Conservation (phyloP, 140 eudicot species). For the Senecio squalidus region DNA sequence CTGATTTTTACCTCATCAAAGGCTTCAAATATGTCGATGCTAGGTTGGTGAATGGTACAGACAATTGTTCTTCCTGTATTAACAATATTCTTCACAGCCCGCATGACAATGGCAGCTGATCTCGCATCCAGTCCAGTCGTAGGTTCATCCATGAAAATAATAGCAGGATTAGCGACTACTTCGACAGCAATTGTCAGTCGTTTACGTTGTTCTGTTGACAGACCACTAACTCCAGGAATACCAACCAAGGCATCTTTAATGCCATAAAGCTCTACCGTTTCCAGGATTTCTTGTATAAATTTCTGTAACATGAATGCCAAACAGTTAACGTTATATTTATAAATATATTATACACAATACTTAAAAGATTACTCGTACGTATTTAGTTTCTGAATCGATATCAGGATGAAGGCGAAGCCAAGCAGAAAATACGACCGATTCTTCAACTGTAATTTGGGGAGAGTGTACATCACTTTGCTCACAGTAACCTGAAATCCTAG, state of each 20-base stretch:
- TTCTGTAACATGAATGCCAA: conserved; percentile 32
- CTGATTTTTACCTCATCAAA: conserved; percentile 69
- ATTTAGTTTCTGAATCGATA: conserved; percentile 57
- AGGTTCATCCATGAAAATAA: conserved; percentile 93
- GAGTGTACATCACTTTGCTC: conserved; percentile 80
- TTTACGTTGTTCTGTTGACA: conserved; percentile 90
- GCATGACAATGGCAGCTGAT: conserved; percentile 91
- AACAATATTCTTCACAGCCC: conserved; percentile 80
- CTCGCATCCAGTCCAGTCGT: conserved; percentile 92
- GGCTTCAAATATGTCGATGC: conserved; percentile 83
- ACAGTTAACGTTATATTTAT: not conserved
- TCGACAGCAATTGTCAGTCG: conserved; percentile 90
- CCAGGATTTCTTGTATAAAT: conserved; percentile 62
- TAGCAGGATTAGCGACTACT: conserved; percentile 89
- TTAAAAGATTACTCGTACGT: conserved; percentile 29
- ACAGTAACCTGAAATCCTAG: conserved; percentile 82
- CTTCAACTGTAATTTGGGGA: conserved; percentile 78
- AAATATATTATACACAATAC: not conserved
- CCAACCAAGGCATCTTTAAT: conserved; percentile 81
- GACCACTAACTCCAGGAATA: conserved; percentile 68
- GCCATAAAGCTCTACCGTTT: conserved; percentile 63
- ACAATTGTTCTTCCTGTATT: conserved; percentile 85
- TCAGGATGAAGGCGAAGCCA: conserved; percentile 76
- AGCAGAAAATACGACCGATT: conserved; percentile 70
- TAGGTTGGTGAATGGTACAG: conserved; percentile 94